These are phyloP conservation scores for Platismatia glauca DNA, from an alignment of 495 filamentous ascomycete genomes.

Conservation along the genomic window DNA sequence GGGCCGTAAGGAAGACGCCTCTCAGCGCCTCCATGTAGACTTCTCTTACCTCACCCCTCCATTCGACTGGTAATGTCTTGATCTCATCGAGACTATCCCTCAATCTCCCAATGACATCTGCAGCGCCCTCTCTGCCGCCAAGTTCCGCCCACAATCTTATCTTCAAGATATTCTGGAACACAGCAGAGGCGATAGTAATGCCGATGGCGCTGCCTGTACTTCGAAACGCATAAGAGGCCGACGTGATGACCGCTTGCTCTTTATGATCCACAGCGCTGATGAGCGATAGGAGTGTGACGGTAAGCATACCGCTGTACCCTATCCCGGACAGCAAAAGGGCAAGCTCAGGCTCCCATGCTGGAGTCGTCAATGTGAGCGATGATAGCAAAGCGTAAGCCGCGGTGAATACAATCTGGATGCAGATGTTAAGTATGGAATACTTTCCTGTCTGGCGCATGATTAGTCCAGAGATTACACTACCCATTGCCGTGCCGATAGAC, in stretches of 20 bases:
- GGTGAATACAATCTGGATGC: slow-evolving; percentile 38
- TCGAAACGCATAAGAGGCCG: slow-evolving; percentile 18
- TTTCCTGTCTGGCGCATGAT: slow-evolving; percentile 60
- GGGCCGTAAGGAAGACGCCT: slow-evolving; percentile 61
- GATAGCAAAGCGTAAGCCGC: slow-evolving; percentile 37
- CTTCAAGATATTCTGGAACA: slow-evolving; percentile 39
- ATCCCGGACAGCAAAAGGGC: slow-evolving; percentile 51
- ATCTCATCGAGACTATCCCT: slow-evolving; percentile 70
- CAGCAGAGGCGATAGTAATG: slow-evolving; percentile 28
- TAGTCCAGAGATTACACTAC: slow-evolving; percentile 48
- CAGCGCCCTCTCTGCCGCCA: slow-evolving; percentile 54
- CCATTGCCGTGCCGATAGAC: slow-evolving; percentile 48
- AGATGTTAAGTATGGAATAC: slow-evolving; percentile 47
- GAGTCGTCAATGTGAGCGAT: slow-evolving; percentile 40
- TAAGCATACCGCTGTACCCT: slow-evolving; percentile 60
- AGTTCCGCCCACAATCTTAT: slow-evolving; percentile 56
- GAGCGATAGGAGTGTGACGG: slow-evolving; percentile 55
- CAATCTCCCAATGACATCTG: slow-evolving; percentile 58
- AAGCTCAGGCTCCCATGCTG: slow-evolving; percentile 47
- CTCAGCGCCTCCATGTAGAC: slow-evolving; percentile 69
- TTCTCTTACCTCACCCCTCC: slow-evolving; percentile 58
- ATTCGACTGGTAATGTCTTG: slow-evolving; percentile 55
- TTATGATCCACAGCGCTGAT: slow-evolving; percentile 61
- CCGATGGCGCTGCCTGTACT: slow-evolving; percentile 22
- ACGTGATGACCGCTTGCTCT: slow-evolving; percentile 44